Percentiles rank a stretch among this genome's conserved stretches.
Evolutionary conservation across 495 filamentous ascomycete species (phyloP).

Genomic region (Amniculicola lignicola): DNA sequence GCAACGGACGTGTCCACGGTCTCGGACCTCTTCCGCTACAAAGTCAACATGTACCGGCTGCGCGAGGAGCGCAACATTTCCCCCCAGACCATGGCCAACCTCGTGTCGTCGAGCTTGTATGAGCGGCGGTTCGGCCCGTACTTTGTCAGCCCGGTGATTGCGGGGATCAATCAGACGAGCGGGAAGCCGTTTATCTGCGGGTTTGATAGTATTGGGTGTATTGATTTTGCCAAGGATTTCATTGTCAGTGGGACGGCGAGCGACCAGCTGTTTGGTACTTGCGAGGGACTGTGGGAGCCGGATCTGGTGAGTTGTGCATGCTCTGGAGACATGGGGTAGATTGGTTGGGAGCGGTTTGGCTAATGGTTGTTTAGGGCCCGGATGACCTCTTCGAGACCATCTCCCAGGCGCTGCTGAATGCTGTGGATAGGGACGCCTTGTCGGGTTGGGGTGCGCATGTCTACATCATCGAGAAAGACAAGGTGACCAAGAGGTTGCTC

Average conservation of each 20-base stretch:
- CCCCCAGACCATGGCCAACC: conserved; percentile 90
- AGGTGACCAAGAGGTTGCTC: conserved; percentile 95
- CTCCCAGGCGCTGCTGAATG: conserved; percentile 93
- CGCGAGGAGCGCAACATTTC: conserved; percentile 95
- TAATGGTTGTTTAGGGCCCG: conserved; percentile 55
- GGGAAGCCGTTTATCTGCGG: conserved; percentile 97
- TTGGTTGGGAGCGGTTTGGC: background rate
- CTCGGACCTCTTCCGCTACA: conserved; percentile 96
- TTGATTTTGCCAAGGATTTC: conserved; percentile 98
- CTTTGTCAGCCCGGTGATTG: conserved; percentile 92
- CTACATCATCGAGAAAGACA: conserved; percentile 99
- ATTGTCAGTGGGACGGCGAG: conserved; percentile 95
- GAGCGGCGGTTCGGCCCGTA: conserved; percentile 94
- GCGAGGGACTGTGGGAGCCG: conserved; percentile 97
- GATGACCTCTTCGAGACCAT: conserved; percentile 98
- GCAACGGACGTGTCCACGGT: conserved; percentile 95
- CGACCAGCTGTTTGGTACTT: conserved; percentile 97
- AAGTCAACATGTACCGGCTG: conserved; percentile 99
- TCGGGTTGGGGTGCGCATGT: conserved; percentile 98
- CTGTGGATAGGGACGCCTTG: conserved; percentile 91
- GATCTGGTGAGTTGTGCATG: conserved; percentile 65
- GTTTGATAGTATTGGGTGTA: conserved; percentile 98
- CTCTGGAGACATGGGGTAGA: background rate
- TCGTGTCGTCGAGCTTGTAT: conserved; percentile 85
- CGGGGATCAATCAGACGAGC: conserved; percentile 86